phyloP scores from a whole-genome alignment of 2,329 filamentous ascomycete species.

The Hypocreales sp. region DNA sequence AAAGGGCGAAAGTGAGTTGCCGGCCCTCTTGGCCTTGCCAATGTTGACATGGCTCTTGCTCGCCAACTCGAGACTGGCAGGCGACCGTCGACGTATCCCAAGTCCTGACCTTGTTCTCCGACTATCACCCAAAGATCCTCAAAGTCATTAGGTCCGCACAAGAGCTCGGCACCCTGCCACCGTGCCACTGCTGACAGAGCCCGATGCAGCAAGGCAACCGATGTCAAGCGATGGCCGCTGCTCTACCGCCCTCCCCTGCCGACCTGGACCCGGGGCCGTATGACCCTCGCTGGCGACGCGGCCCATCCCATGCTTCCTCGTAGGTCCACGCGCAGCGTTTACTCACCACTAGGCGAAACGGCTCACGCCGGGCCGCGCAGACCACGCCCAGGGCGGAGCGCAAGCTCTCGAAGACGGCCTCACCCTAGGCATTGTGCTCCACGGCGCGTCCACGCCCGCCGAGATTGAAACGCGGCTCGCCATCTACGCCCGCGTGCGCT shows the following conservation, averaged over 20 bases:
- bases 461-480: constrained; percentile 9
- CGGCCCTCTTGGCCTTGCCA: neutral
- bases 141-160: constrained; percentile 11
- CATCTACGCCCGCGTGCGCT: constrained; percentile 10
- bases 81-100: constrained; percentile 13
- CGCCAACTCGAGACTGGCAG: constrained; percentile 15
- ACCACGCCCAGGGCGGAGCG: constrained; percentile 22
- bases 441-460: constrained; percentile 5
- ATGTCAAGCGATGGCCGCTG: constrained; percentile 19
- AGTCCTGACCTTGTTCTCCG: constrained; percentile 12
- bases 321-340: constrained; percentile 6
- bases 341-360: neutral
- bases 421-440: constrained; percentile 14
- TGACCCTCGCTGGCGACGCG: constrained; percentile 20
- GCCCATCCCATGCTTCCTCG: constrained; percentile 23
- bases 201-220: constrained; percentile 15
- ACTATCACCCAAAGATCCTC: constrained; percentile 11
- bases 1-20: constrained; percentile 7
- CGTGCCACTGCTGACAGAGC: neutral
- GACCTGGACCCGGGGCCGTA: constrained; percentile 14
- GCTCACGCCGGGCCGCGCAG: no score
- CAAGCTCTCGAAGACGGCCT: constrained; percentile 20
- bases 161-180: neutral
- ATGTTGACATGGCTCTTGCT: no score
- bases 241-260: constrained; percentile 17